A percentile compares a stretch with the other conserved stretches of the same genome.
phyloP scores from a whole-genome alignment of 2,329 filamentous ascomycete species.

The Cladophialophora psammophila region DNA sequence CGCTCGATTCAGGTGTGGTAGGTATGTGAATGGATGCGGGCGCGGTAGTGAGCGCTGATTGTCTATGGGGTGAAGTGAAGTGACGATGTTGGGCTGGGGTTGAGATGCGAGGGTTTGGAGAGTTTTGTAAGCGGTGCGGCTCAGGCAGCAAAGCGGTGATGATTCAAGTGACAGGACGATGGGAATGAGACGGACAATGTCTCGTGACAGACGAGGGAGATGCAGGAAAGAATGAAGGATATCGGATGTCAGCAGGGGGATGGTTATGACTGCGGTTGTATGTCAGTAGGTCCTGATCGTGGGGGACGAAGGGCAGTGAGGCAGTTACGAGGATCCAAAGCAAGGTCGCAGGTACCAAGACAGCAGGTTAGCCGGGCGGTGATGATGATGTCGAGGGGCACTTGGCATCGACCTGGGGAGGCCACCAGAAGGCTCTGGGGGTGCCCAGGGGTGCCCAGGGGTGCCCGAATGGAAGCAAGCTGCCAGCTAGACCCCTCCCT shows the following conservation, averaged over 20 bases:
- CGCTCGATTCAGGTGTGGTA: conserved; percentile 12
- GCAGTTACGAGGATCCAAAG: conserved; percentile 8
- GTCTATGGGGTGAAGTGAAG: conserved; percentile 13
- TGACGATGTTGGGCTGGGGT: conserved; percentile 20
- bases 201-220: conserved; percentile 24
- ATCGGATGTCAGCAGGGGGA: conserved; percentile 33
- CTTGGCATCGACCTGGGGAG: background rate
- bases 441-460: background rate
- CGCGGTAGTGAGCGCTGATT: conserved; percentile 19
- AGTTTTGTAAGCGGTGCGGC: conserved; percentile 33
- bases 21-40: conserved; percentile 4
- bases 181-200: conserved; percentile 17
- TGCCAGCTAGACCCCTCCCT: background rate
- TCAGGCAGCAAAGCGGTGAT: conserved; percentile 32
- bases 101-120: conserved; percentile 8
- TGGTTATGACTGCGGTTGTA: conserved; percentile 17
- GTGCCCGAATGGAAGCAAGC: background rate
- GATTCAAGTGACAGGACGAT: conserved; percentile 12
- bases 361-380: conserved; percentile 19
- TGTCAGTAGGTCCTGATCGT: conserved; percentile 13
- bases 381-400: conserved; percentile 7
- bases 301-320: conserved; percentile 18
- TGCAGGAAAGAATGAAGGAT: conserved; percentile 27
- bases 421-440: background rate
- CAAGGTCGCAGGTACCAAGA: conserved; percentile 14